These are phyloP conservation scores for Petunia axillaris DNA, from an alignment of 257 asterid genomes.

Conservation along the genomic window DNA sequence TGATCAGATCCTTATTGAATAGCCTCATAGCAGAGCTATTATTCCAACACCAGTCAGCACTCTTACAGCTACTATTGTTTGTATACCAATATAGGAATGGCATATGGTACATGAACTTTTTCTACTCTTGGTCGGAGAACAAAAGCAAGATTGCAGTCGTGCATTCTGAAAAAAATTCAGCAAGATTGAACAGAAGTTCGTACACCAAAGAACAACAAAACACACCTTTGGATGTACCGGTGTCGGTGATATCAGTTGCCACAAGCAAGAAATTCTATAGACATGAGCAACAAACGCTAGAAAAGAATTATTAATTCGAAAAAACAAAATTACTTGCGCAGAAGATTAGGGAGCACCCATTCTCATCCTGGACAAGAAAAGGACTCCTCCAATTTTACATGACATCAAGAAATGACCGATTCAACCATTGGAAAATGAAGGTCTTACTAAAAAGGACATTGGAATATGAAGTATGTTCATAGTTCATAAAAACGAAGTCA, in stretches of 20 bases:
- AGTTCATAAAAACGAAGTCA: neutral
- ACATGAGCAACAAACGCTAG: neutral
- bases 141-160: no score
- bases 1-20: neutral
- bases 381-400: conserved; percentile 7
- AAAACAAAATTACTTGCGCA: neutral
- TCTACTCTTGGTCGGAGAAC: no score
- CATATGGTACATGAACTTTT: no score
- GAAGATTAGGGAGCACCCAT: neutral
- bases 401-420: neutral
- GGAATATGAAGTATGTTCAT: conserved; percentile 11
- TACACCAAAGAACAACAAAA: no score
- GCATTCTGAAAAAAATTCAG: no score
- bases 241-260: neutral
- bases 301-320: conserved; percentile 5
- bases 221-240: neutral
- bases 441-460: neutral
- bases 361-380: conserved; percentile 1
- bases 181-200: no score
- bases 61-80: no score
- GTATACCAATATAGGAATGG: no score
- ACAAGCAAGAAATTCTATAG: conserved; percentile 8
- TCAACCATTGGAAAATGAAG: conserved; percentile 12
- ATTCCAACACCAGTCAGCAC: no score
- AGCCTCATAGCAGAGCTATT: neutral